Evolutionary conservation across 805 yeast genomes (phyloP).

Genomic region (Candida qinlingensis): DNA sequence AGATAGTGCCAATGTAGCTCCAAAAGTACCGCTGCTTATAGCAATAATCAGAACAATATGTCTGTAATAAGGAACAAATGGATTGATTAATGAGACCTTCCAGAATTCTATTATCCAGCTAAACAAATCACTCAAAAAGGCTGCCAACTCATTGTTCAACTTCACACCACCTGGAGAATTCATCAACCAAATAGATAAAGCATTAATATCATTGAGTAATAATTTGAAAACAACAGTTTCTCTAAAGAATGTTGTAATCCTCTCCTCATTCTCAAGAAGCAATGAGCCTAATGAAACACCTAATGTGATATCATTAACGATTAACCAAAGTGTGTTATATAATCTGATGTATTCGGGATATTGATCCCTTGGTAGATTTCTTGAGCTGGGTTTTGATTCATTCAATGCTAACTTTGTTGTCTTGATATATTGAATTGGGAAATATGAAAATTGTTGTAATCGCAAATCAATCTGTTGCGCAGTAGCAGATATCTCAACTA

Average conservation of each 20-base stretch:
- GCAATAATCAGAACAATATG: slow-evolving; percentile 33
- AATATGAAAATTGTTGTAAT: slow-evolving; percentile 65
- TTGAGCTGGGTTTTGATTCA: slow-evolving; percentile 21
- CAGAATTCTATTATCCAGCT: slow-evolving; percentile 81
- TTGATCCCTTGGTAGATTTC: slow-evolving; percentile 37
- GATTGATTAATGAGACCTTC: slow-evolving; percentile 28
- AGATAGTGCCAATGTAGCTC: slow-evolving; percentile 68
- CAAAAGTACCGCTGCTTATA: slow-evolving; percentile 36
- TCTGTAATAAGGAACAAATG: slow-evolving; percentile 25
- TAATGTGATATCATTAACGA: slow-evolving; percentile 71
- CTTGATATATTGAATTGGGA: slow-evolving; percentile 73
- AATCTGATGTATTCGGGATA: slow-evolving; percentile 66
- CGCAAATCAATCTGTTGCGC: slow-evolving; percentile 78
- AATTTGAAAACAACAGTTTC: slow-evolving; percentile 31
- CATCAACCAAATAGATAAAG: slow-evolving; percentile 67
- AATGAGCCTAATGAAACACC: slow-evolving; percentile 59
- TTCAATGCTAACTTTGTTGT: slow-evolving; percentile 29
- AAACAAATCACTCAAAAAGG: slow-evolving; percentile 80
- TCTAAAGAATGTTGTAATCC: slow-evolving; percentile 24
- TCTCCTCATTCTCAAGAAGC: slow-evolving; percentile 33
- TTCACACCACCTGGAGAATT: slow-evolving; percentile 93
- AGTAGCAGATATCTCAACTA: slow-evolving; percentile 48
- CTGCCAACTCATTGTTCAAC: slow-evolving; percentile 78
- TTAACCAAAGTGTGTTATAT: slow-evolving; percentile 85
- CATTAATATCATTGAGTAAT: slow-evolving; percentile 41